A percentile compares a stretch with the other conserved stretches of the same genome.
phyloP scores from a whole-genome alignment of 352 stramenopile species.

The Saprolegnia diclina region DNA sequence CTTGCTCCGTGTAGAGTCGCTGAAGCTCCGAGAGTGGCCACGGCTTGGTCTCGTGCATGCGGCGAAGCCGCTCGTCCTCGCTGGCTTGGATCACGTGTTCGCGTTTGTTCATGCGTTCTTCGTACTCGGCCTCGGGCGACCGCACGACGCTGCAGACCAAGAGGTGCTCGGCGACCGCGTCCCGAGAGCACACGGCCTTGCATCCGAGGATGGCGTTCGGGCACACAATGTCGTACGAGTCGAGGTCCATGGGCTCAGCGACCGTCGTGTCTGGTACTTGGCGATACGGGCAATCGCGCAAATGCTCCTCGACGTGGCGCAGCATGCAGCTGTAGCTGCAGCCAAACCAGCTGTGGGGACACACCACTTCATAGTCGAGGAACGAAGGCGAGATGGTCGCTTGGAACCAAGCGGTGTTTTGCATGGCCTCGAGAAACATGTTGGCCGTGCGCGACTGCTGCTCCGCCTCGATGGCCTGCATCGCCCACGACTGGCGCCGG shows the following conservation, averaged over 20 bases:
- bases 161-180: conserved; percentile 62
- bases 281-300: conserved; percentile 60
- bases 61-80: conserved; percentile 59
- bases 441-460: conserved; percentile 73
- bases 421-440: conserved; percentile 85
- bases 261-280: conserved; percentile 72
- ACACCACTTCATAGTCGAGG: conserved; percentile 80
- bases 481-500: conserved; percentile 60
- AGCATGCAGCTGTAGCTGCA: conserved; percentile 82
- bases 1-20: conserved; percentile 76
- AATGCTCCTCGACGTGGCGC: conserved; percentile 61
- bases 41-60: conserved; percentile 48
- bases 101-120: conserved; percentile 62
- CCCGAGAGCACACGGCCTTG: conserved; percentile 67
- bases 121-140: conserved; percentile 69
- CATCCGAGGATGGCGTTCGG: conserved; percentile 76
- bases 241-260: conserved; percentile 60
- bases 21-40: conserved; percentile 35
- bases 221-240: conserved; percentile 80
- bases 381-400: conserved; percentile 72
- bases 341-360: conserved; percentile 82
- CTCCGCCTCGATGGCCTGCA: conserved; percentile 74
- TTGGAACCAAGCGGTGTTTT: conserved; percentile 87
- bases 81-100: conserved; percentile 64
- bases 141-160: conserved; percentile 59